phyloP scores from a whole-genome alignment of 2,329 filamentous ascomycete species.

The Alternaria longipes region DNA sequence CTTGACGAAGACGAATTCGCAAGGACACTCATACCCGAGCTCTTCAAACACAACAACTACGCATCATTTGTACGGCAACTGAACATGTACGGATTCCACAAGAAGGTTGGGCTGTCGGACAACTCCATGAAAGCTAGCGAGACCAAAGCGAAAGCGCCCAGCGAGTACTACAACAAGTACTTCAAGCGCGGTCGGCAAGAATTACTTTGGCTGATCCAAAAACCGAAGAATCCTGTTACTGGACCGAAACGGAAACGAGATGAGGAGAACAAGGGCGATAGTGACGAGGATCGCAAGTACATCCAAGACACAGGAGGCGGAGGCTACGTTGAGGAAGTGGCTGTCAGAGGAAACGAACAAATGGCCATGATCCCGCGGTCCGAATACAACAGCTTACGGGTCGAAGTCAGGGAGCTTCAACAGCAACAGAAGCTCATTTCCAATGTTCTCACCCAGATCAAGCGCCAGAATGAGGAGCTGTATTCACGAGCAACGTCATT shows the following conservation, averaged over 20 bases:
- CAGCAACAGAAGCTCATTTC: constrained; percentile 88
- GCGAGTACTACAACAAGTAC: constrained; percentile 97
- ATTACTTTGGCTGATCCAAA: constrained; percentile 94
- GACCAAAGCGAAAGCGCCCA: constrained; percentile 95
- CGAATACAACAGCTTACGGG: constrained; percentile 79
- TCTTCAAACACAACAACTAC: constrained; percentile 84
- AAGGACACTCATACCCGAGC: constrained; percentile 75
- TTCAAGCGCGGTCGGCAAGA: constrained; percentile 94
- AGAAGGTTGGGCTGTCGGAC: constrained; percentile 77
- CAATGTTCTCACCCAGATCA: constrained; percentile 79
- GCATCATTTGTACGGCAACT: constrained; percentile 79
- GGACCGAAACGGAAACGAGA: constrained; percentile 59
- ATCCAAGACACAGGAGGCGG: constrained; percentile 56
- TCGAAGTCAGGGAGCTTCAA: constrained; percentile 82
- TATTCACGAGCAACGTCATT: constrained; percentile 89
- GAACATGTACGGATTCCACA: constrained; percentile 66
- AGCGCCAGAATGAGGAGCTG: constrained; percentile 85
- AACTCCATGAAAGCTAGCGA: constrained; percentile 98
- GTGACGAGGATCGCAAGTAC: constrained; percentile 68
- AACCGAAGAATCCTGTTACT: constrained; percentile 77
- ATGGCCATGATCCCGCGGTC: constrained; percentile 69
- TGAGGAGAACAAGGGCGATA: constrained; percentile 73
- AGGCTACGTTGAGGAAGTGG: constrained; percentile 54
- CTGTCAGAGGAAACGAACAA: constrained; percentile 50
- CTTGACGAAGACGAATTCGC: constrained; percentile 93